Conservation (phyloP, 441 rosid genomes). For the Erodium chrysanthum region DNA sequence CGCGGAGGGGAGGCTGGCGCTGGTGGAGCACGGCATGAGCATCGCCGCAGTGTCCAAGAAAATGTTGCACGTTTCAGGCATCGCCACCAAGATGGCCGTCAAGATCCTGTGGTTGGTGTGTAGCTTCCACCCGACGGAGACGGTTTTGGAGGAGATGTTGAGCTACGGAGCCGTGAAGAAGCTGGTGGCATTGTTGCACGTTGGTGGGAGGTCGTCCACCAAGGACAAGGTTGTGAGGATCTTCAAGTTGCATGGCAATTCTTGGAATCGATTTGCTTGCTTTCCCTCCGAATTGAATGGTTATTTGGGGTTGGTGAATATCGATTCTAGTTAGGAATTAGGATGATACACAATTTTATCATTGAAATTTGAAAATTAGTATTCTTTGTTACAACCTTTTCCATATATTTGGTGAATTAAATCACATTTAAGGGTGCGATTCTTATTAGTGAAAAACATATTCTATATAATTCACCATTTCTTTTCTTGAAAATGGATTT, state of each 20-base stretch:
- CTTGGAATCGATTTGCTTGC: conserved; percentile 24
- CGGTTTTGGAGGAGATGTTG: conserved; percentile 28
- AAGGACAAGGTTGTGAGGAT: conserved; percentile 25
- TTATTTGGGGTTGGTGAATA: conserved; percentile 18
- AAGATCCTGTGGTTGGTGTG: conserved; percentile 28
- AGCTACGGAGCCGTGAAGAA: conserved; percentile 23
- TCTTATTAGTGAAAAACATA: no score
- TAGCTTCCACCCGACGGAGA: conserved; percentile 18
- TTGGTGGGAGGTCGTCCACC: conserved; percentile 22
- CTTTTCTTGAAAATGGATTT: no score
- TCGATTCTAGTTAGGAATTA: background rate
- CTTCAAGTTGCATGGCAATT: conserved; percentile 23
- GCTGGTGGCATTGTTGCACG: conserved; percentile 23
- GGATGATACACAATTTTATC: no score
- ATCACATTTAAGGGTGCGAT: no score
- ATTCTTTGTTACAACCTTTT: no score
- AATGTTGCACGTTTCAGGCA: conserved; percentile 14
- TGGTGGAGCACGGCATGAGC: conserved; percentile 26
- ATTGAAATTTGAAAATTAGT: no score
- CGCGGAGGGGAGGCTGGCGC: conserved; percentile 25
- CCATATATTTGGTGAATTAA: no score
- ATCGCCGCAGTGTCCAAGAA: conserved; percentile 27
- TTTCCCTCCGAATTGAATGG: conserved; percentile 22
- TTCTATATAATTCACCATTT: no score
- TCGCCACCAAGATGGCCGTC: conserved; percentile 22